Percentiles rank a stretch among this genome's conserved stretches.
These are phyloP conservation scores for Furcasterigmium sp. DNA, from an alignment of 2,329 filamentous ascomycete species.

Conservation along the genomic window DNA sequence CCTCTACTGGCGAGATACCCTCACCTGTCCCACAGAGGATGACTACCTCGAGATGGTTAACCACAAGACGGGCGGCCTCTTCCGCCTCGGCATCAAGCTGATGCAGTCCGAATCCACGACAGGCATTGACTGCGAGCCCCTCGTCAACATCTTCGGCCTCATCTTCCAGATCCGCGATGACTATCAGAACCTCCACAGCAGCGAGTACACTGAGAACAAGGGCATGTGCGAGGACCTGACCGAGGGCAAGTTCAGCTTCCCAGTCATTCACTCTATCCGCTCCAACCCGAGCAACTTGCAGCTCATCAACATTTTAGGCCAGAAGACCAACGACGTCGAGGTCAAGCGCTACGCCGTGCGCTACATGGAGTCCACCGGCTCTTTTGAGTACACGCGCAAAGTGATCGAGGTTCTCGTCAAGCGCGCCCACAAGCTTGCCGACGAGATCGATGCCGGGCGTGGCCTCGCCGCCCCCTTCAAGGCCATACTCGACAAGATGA, in stretches of 20 bases:
- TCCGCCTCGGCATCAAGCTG: slow-evolving; percentile 77
- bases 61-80: slow-evolving; percentile 86
- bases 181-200: slow-evolving; percentile 78
- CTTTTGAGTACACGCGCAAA: slow-evolving; percentile 76
- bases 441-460: slow-evolving; percentile 58
- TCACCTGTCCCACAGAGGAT: slow-evolving; percentile 79
- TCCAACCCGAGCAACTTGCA: slow-evolving; percentile 68
- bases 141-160: slow-evolving; percentile 80
- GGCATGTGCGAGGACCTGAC: slow-evolving; percentile 92
- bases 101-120: slow-evolving; percentile 71
- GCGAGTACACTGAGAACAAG: slow-evolving; percentile 81
- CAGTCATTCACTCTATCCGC: slow-evolving; percentile 89
- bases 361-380: slow-evolving; percentile 88
- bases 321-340: slow-evolving; percentile 79
- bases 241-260: slow-evolving; percentile 95
- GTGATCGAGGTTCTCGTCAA: slow-evolving; percentile 60
- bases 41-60: slow-evolving; percentile 93
- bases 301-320: slow-evolving; percentile 86
- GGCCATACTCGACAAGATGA: slow-evolving; percentile 65
- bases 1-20: slow-evolving; percentile 80
- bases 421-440: slow-evolving; percentile 57
- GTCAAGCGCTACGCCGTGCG: slow-evolving; percentile 87
- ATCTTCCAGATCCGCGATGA: slow-evolving; percentile 92
- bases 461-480: slow-evolving; percentile 53
- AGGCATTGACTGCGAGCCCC: slow-evolving; percentile 66